A percentile compares a stretch with the other conserved stretches of the same genome.
phyloP scores from a whole-genome alignment of 805 yeast genomes.

The Lachancea nothofagi region DNA sequence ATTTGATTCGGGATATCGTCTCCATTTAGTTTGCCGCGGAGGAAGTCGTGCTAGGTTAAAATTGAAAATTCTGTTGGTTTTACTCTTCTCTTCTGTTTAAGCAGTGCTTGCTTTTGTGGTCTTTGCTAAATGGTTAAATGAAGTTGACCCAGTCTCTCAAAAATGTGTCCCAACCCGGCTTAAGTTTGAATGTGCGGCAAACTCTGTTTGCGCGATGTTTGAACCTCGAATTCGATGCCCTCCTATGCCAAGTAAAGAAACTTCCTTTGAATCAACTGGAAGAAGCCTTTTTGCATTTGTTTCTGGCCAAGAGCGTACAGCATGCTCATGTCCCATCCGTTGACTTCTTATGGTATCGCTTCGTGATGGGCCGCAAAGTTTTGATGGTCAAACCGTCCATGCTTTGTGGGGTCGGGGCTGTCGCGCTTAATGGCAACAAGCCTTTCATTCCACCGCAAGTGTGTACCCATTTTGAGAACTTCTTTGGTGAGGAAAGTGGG shows the following conservation, averaged over 20 bases:
- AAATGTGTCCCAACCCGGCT: neutral
- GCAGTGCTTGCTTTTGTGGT: no score
- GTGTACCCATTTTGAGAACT: conserved; percentile 18
- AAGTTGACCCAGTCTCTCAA: neutral
- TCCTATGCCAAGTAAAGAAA: conserved; percentile 13
- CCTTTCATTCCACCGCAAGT: conserved; percentile 22
- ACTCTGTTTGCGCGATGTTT: conserved; percentile 21
- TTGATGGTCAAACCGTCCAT: conserved; percentile 20
- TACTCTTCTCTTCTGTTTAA: no score
- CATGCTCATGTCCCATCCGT: conserved; percentile 27
- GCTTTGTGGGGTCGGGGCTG: conserved; percentile 24
- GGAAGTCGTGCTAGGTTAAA: no score
- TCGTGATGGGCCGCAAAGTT: conserved; percentile 18
- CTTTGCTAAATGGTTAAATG: conserved; percentile 2
- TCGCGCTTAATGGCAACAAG: conserved; percentile 23
- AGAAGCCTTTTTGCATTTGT: conserved; percentile 21
- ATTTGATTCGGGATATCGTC: no score
- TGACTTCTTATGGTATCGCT: conserved; percentile 27
- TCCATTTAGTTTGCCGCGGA: no score
- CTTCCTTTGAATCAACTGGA: conserved; percentile 22
- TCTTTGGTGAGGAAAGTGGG: conserved; percentile 9
- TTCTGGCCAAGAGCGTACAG: conserved; percentile 21
- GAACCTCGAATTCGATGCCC: conserved; percentile 23
- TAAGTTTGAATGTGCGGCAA: conserved; percentile 11
- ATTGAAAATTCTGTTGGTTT: no score